These are phyloP conservation scores for Avena eriantha DNA, from an alignment of 176 grass and related monocot genomes.

Conservation along the genomic window DNA sequence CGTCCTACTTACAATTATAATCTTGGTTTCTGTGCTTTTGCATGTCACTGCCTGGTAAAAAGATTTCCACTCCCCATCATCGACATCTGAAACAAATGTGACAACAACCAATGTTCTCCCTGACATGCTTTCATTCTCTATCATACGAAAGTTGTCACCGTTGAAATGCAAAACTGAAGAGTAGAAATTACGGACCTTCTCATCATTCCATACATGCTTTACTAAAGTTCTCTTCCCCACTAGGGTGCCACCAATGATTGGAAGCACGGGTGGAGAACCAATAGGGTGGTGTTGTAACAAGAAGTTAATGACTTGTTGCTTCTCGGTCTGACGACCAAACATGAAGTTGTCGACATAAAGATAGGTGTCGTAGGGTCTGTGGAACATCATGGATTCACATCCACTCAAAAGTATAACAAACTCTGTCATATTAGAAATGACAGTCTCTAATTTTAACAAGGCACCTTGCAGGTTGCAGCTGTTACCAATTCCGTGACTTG, in stretches of 20 bases:
- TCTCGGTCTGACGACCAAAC: neutral
- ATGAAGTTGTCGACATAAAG: slow-evolving; percentile 7
- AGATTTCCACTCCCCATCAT: slow-evolving; percentile 14
- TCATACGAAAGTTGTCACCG: neutral
- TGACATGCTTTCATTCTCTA: neutral
- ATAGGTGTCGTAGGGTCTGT: neutral
- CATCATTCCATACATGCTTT: neutral
- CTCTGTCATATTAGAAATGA: neutral
- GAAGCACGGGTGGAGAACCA: neutral
- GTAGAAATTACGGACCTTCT: neutral
- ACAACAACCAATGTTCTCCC: neutral
- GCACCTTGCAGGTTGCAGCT: neutral
- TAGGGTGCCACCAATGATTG: neutral
- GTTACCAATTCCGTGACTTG: neutral
- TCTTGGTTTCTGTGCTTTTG: neutral
- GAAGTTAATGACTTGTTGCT: slow-evolving; percentile 20
- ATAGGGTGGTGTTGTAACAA: neutral
- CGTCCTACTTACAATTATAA: neutral
- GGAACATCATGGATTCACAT: neutral
- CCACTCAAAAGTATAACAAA: slow-evolving; percentile 25
- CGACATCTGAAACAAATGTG: slow-evolving; percentile 5
- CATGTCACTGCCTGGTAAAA: neutral
- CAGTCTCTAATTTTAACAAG: neutral
- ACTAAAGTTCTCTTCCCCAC: slow-evolving; percentile 20
- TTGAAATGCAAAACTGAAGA: slow-evolving; percentile 20